Conservation (phyloP, 2,329 filamentous ascomycete species). For the Ophiostoma piceae region DNA sequence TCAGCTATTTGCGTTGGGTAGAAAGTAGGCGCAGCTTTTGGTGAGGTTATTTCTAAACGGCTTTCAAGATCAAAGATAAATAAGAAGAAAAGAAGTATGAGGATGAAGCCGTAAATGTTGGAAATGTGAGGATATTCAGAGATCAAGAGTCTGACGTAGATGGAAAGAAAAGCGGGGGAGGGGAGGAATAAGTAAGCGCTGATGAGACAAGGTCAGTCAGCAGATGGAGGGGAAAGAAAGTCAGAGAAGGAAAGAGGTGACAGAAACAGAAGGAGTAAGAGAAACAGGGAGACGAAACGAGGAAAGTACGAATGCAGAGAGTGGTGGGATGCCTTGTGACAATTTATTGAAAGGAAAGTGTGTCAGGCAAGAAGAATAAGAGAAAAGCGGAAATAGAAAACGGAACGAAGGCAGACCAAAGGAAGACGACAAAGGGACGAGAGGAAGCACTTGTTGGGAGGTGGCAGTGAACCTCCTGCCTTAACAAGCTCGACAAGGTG, state of each 20-base stretch:
- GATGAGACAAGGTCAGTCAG: neutral
- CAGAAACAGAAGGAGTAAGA: neutral
- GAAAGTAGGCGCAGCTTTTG: neutral
- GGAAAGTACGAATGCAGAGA: neutral
- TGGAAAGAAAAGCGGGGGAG: conserved; percentile 14
- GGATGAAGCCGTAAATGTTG: neutral
- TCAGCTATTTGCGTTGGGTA: neutral
- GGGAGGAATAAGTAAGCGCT: conserved; percentile 3
- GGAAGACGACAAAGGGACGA: neutral
- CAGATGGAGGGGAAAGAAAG: neutral
- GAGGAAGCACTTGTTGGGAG: neutral
- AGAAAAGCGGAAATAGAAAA: neutral
- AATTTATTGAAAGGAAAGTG: neutral
- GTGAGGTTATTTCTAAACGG: neutral
- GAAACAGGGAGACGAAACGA: neutral
- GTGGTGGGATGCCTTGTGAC: neutral
- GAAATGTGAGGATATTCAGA: neutral
- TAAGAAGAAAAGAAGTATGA: neutral
- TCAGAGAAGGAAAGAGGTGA: neutral
- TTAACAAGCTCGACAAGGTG: neutral
- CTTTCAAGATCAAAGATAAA: neutral
- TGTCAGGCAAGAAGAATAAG: neutral
- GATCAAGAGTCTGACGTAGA: conserved; percentile 8
- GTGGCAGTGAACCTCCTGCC: neutral
- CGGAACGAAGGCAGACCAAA: neutral